Conservation (phyloP, 495 filamentous ascomycete species). For the Penicillium chermesinum region DNA sequence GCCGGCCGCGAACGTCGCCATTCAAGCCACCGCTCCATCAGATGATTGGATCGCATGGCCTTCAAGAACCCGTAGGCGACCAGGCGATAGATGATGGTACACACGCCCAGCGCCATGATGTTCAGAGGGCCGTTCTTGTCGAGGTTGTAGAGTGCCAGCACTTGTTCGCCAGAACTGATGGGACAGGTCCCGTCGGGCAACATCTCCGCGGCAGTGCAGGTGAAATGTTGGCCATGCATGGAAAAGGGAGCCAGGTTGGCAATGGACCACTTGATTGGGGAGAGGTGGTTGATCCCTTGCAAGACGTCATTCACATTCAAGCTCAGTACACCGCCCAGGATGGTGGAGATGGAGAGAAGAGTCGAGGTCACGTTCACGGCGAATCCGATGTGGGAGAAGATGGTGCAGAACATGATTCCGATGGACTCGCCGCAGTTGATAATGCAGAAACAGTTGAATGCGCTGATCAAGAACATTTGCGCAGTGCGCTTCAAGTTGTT, state of each 20-base stretch:
- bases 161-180: constrained; percentile 57
- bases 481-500: constrained; percentile 57
- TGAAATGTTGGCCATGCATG: constrained; percentile 51
- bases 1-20: constrained; percentile 14
- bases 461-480: constrained; percentile 58
- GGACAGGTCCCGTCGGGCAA: constrained; percentile 54
- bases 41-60: constrained; percentile 29
- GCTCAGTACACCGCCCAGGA: constrained; percentile 65
- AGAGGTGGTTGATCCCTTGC: constrained; percentile 63
- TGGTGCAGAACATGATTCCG: constrained; percentile 75
- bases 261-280: constrained; percentile 61
- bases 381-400: constrained; percentile 69
- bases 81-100: constrained; percentile 57
- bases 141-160: constrained; percentile 58
- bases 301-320: constrained; percentile 60
- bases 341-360: constrained; percentile 57
- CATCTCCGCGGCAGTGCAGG: constrained; percentile 51
- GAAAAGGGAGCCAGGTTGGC: constrained; percentile 59
- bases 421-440: constrained; percentile 68
- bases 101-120: constrained; percentile 54
- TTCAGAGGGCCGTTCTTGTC: constrained; percentile 52
- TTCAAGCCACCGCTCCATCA: constrained; percentile 25
- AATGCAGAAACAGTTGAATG: constrained; percentile 66
- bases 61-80: constrained; percentile 59
- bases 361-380: constrained; percentile 63